phyloP scores from a whole-genome alignment of 257 asterid species.

The Phtheirospermum japonicum region DNA sequence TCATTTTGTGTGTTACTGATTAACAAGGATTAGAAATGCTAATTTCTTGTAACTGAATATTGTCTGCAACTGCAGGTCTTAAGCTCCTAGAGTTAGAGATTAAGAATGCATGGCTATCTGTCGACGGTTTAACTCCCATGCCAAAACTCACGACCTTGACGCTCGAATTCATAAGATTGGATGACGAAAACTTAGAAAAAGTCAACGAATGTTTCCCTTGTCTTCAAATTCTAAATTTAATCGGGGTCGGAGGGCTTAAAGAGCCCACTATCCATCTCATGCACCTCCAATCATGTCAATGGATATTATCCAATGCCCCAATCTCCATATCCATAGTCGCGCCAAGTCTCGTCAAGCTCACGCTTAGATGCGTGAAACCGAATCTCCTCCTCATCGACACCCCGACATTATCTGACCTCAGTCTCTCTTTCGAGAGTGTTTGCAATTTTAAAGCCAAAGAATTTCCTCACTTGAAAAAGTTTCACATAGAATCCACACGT shows the following conservation, averaged over 20 bases:
- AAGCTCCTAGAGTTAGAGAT: constrained; percentile 53
- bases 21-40: constrained; percentile 20
- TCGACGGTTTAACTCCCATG: constrained; percentile 58
- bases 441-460: constrained; percentile 44
- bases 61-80: constrained; percentile 45
- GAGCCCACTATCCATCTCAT: constrained; percentile 59
- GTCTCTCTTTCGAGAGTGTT: constrained; percentile 50
- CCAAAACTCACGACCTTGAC: constrained; percentile 59
- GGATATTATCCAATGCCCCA: constrained; percentile 68
- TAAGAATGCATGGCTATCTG: constrained; percentile 77
- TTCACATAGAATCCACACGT: constrained; percentile 58
- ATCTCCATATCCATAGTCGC: constrained; percentile 52
- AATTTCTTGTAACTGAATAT: background rate
- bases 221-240: constrained; percentile 58
- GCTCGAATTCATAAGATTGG: constrained; percentile 75
- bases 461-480: constrained; percentile 41
- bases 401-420: constrained; percentile 47
- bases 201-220: constrained; percentile 58
- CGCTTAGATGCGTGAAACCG: constrained; percentile 63
- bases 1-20: background rate
- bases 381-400: constrained; percentile 51
- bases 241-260: constrained; percentile 81
- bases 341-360: constrained; percentile 52
- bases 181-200: constrained; percentile 72
- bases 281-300: constrained; percentile 55